These are phyloP conservation scores for Musa troglodytarum DNA, from an alignment of 176 grass and related monocot species.

Conservation along the genomic window DNA sequence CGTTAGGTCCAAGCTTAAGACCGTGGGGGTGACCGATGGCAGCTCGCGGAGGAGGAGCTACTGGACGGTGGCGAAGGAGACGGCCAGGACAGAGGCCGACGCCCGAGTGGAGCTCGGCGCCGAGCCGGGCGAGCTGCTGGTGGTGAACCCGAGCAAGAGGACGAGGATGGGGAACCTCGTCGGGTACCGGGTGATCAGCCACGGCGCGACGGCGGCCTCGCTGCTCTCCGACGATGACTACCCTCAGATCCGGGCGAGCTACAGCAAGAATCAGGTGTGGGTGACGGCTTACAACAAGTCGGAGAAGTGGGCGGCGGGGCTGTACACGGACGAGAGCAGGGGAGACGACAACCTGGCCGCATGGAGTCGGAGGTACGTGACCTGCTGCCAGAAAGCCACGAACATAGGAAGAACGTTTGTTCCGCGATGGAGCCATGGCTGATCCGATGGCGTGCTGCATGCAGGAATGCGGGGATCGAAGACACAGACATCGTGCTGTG, in stretches of 20 bases:
- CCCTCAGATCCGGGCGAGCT: conserved; percentile 55
- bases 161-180: conserved; percentile 51
- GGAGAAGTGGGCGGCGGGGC: conserved; percentile 74
- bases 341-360: conserved; percentile 48
- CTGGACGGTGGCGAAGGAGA: conserved; percentile 60
- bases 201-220: conserved; percentile 40
- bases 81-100: conserved; percentile 50
- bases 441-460: neutral
- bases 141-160: conserved; percentile 56
- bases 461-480: conserved; percentile 36
- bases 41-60: conserved; percentile 48
- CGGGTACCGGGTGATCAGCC: conserved; percentile 42
- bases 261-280: conserved; percentile 64
- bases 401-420: neutral
- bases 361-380: conserved; percentile 41
- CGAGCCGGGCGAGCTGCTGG: conserved; percentile 33
- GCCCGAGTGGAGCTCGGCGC: conserved; percentile 30
- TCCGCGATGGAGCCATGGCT: no score
- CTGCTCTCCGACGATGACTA: conserved; percentile 57
- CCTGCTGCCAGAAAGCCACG: no score
- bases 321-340: conserved; percentile 64
- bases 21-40: conserved; percentile 1
- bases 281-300: conserved; percentile 57
- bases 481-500: conserved; percentile 70
- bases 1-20: conserved; percentile 41